A percentile compares a stretch with the other conserved stretches of the same genome.
These are phyloP conservation scores for Malus orientalis DNA, from an alignment of 306 rosid genomes.

Conservation along the genomic window DNA sequence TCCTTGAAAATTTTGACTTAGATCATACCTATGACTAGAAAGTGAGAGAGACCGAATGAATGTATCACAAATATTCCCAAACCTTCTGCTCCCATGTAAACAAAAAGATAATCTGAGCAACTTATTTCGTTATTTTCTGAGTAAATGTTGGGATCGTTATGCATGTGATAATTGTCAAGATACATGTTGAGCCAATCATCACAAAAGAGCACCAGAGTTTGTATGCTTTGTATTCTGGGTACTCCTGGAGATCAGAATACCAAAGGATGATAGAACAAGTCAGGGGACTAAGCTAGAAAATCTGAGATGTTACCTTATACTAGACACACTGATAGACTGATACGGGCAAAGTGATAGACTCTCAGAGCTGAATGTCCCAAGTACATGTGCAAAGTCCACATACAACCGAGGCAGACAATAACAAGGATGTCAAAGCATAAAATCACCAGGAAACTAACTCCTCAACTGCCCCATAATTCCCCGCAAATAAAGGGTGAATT, in stretches of 20 bases:
- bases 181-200: slow-evolving; percentile 95
- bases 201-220: slow-evolving; percentile 61
- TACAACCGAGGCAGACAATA: too few relatives aligned
- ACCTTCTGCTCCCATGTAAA: slow-evolving; percentile 92
- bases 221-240: slow-evolving; percentile 73
- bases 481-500: neutral
- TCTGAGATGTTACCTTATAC: neutral
- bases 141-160: slow-evolving; percentile 42
- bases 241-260: slow-evolving; percentile 49
- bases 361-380: neutral
- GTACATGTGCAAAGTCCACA: too few relatives aligned
- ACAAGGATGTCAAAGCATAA: neutral
- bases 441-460: neutral
- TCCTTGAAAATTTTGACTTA: slow-evolving; percentile 4
- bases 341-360: neutral
- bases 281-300: slow-evolving; percentile 9
- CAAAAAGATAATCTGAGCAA: slow-evolving; percentile 95
- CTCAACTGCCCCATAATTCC: neutral
- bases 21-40: neutral
- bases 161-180: slow-evolving; percentile 72
- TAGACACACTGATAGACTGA: neutral
- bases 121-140: slow-evolving; percentile 54
- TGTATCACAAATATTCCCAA: slow-evolving; percentile 6
- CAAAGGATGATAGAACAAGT: slow-evolving; percentile 21
- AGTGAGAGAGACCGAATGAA: neutral